Base-by-base conservation (phyloP, 805 yeast genomes). In the Candida sanyiensis region DNA sequence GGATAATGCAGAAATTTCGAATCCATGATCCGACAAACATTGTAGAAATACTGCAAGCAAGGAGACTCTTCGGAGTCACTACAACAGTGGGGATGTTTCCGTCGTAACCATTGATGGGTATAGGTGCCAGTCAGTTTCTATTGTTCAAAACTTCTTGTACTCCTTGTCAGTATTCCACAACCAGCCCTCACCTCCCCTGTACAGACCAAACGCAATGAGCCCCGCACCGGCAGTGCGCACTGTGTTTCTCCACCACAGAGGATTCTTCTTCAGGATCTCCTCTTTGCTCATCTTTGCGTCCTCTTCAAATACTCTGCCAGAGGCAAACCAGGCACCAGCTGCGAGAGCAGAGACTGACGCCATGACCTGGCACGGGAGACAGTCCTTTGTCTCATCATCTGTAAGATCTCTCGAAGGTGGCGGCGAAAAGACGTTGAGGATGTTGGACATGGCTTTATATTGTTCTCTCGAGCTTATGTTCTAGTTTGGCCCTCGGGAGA, bases 351-450 rank as follows among this genome's bases (percentile, higher is more conserved):
- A 70, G 7, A 70, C 51, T 1, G 86, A 69, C 32, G 83, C 81
- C 65, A 81, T 73, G 1, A 77, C 56, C 44, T 83, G 82, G 51
- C 95, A 84, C 3, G 83, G 77, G 2, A 80, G 47, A 52, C 95
- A 84, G 46, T 73, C 79, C 42, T 64, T 64, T 28, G 59, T 48
- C 36, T 67, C 67, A 43, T 69, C 72, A 18, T 68, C 69, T 3
- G 53, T 52, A 17, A 55, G 38, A 15, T 55, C 58, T 7, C 59
- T 38, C 12, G 56, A 45, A 12, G 47, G 46, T 6, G 56, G 54
- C 2, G 59, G 59, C 9, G 45, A 44, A 33, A 55, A 47, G 6
- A 55, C 55, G 8, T 48, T 51, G 11, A 48, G 25, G 4, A 55
- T 55, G 36, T 55, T 55, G 21, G 59, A 55, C 50, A 48, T 47